Conservation (phyloP, 345 rosid genomes). For the Bruguiera sexangula region DNA sequence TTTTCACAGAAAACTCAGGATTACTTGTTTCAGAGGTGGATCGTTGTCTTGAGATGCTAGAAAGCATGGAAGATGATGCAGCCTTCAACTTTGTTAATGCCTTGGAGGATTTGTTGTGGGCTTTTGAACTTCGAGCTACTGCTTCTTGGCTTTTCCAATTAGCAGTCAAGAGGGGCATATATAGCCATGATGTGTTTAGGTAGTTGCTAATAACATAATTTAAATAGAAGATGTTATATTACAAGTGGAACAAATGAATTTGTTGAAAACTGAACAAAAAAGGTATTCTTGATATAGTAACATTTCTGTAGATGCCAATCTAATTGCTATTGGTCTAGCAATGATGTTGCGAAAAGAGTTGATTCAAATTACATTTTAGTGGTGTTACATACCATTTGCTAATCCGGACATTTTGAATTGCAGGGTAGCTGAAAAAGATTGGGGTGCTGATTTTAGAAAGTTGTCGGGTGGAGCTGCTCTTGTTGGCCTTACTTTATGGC, state of each 20-base stretch:
- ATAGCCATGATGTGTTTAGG: conserved; percentile 75
- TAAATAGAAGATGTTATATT: background rate
- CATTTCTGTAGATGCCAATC: background rate
- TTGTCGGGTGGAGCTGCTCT: conserved; percentile 95
- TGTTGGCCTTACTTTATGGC: conserved; percentile 92
- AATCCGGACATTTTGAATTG: conserved; percentile 15
- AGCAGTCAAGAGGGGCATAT: conserved; percentile 74
- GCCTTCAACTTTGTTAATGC: conserved; percentile 89
- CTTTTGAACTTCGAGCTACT: conserved; percentile 84
- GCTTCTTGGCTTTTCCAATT: conserved; percentile 88
- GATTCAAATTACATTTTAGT: no score
- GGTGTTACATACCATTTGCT: no score
- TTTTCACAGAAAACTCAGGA: conserved; percentile 56
- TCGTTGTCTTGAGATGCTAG: conserved; percentile 55
- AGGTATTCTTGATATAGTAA: background rate
- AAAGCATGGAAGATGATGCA: conserved; percentile 68
- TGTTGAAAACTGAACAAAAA: background rate
- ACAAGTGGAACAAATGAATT: background rate
- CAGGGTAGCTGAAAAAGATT: conserved; percentile 92
- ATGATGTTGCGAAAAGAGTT: background rate
- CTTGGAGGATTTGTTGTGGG: conserved; percentile 84
- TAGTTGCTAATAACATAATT: conserved; percentile 19
- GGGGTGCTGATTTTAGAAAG: conserved; percentile 97
- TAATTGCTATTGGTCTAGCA: background rate
- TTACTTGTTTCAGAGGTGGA: conserved; percentile 67